Evolutionary conservation across 495 filamentous ascomycete species (phyloP).

Genomic region (Pyrenula massariospora): DNA sequence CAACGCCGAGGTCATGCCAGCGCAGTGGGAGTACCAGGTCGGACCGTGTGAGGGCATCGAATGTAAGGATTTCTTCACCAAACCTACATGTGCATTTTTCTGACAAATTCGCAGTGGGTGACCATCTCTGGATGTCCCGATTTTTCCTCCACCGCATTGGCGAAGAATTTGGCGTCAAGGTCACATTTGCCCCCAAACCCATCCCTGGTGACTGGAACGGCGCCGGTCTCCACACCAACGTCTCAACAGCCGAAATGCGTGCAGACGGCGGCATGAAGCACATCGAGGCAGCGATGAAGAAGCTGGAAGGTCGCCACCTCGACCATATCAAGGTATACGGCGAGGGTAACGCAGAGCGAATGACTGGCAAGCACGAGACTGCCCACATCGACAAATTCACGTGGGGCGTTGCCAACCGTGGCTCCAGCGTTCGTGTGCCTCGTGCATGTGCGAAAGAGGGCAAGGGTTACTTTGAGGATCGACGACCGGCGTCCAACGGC

Average conservation of each 20-base stretch:
- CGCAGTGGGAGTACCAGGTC: slow-evolving; percentile 99
- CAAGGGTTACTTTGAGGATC: slow-evolving; percentile 97
- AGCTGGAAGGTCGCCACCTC: slow-evolving; percentile 75
- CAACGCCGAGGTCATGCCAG: slow-evolving; percentile 98
- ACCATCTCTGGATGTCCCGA: slow-evolving; percentile 94
- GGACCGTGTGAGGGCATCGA: slow-evolving; percentile 88
- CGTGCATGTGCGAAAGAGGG: slow-evolving; percentile 81
- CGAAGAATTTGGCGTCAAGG: slow-evolving; percentile 93
- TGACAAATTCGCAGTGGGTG: slow-evolving; percentile 55
- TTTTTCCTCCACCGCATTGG: slow-evolving; percentile 94
- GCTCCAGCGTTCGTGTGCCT: slow-evolving; percentile 87
- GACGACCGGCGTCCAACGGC: slow-evolving; percentile 87
- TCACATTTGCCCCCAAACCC: slow-evolving; percentile 95
- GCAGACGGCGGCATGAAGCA: slow-evolving; percentile 86
- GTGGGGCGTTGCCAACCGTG: slow-evolving; percentile 93
- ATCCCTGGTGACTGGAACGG: slow-evolving; percentile 99
- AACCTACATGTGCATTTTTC: not conserved
- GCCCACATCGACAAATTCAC: slow-evolving; percentile 87
- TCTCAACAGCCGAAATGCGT: slow-evolving; percentile 79
- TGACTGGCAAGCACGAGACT: slow-evolving; percentile 95
- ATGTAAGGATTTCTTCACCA: slow-evolving; percentile 32
- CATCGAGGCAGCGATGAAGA: slow-evolving; percentile 79
- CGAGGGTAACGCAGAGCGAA: slow-evolving; percentile 81
- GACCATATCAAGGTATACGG: slow-evolving; percentile 98
- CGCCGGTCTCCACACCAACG: slow-evolving; percentile 94